Evolutionary conservation across 2,329 filamentous ascomycete genomes (phyloP).

Genomic region (Mycosphaerelloides madeirae): DNA sequence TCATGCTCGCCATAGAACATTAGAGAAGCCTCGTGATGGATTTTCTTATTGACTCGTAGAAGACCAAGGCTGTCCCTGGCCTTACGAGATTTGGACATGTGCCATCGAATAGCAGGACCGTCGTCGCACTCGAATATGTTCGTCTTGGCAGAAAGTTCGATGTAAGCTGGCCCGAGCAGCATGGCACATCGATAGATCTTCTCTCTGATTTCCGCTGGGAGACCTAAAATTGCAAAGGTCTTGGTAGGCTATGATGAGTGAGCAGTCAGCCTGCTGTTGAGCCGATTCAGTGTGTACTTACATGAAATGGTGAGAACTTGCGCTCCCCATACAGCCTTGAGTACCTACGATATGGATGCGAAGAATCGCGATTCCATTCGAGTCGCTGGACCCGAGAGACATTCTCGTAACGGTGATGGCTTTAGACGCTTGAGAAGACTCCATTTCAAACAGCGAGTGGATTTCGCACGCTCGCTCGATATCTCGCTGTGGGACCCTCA

Average conservation of each 20-base stretch:
- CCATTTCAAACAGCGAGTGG: no score
- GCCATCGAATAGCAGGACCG: no score
- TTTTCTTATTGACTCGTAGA: constrained; percentile 18
- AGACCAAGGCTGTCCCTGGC: background rate
- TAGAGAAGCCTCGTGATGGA: constrained; percentile 36
- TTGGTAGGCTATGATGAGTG: background rate
- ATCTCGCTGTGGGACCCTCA: no score
- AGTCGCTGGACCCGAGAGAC: background rate
- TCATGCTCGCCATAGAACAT: constrained; percentile 45
- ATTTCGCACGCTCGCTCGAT: no score
- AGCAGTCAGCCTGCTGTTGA: background rate
- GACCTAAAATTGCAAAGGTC: background rate
- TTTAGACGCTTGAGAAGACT: background rate
- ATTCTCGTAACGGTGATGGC: background rate
- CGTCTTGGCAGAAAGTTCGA: background rate
- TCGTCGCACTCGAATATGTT: background rate
- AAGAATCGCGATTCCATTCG: background rate
- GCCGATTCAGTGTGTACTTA: background rate
- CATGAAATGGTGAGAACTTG: background rate
- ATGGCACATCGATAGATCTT: background rate
- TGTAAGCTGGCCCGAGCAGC: background rate
- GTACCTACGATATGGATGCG: background rate
- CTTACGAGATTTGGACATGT: no score
- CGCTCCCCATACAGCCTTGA: background rate
- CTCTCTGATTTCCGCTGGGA: background rate